Conservation (phyloP, 306 rosid genomes). For the Rubus parviflorus region DNA sequence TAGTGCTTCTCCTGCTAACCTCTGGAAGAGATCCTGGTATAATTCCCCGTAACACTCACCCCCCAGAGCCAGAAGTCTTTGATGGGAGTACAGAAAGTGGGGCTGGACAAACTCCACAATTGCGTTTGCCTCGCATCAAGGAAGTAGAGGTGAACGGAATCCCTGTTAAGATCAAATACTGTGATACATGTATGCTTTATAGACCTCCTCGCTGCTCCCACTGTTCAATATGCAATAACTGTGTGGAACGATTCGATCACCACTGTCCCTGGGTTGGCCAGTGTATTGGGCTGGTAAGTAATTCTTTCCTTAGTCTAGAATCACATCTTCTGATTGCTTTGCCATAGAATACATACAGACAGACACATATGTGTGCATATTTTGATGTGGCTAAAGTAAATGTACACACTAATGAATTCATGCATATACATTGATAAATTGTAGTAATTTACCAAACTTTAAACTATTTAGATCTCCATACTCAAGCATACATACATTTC, state of each 20-base stretch:
- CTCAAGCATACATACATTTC: too few relatives aligned
- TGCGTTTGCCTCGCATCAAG: constrained; percentile 82
- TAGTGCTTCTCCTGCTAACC: constrained; percentile 78
- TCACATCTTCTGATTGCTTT: constrained; percentile 18
- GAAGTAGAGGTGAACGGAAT: constrained; percentile 90
- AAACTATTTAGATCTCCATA: too few relatives aligned
- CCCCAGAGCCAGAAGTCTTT: constrained; percentile 90
- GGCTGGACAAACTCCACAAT: constrained; percentile 88
- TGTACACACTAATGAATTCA: not conserved
- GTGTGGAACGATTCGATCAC: constrained; percentile 94
- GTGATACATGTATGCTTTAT: constrained; percentile 99
- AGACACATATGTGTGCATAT: not conserved
- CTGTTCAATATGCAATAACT: constrained; percentile 97
- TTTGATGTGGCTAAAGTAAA: not conserved
- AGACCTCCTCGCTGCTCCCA: constrained; percentile 99
- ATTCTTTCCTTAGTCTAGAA: not conserved
- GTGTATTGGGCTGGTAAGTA: constrained; percentile 93
- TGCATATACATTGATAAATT: too few relatives aligned
- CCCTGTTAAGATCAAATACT: constrained; percentile 74
- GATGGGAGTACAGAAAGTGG: constrained; percentile 70
- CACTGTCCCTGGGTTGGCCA: constrained; percentile 99
- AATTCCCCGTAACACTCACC: constrained; percentile 91
- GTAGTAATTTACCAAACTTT: too few relatives aligned
- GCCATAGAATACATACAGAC: not conserved
- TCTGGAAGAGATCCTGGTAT: constrained; percentile 99